These are phyloP conservation scores for Schizopora paradoxa DNA, from an alignment of 1,284 basidiomycete genomes.

Conservation along the genomic window DNA sequence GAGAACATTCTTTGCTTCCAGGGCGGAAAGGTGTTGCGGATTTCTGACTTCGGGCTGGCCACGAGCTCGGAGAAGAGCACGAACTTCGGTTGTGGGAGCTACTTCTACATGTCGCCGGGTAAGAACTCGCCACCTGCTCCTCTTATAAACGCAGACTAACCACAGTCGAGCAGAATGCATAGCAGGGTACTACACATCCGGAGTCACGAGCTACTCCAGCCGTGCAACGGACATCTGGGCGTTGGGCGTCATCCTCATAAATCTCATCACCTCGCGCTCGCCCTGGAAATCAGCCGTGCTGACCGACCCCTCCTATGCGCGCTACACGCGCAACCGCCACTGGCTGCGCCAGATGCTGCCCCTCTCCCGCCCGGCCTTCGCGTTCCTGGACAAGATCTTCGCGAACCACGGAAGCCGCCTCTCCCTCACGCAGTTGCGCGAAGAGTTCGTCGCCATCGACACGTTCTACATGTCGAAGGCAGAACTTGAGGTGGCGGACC, in stretches of 20 bases:
- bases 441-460: constrained; percentile 22
- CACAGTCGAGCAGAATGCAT: constrained; percentile 44
- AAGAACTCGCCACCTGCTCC: constrained; percentile 19
- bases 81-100: constrained; percentile 48
- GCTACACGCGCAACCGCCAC: constrained; percentile 42
- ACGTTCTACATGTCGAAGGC: constrained; percentile 22
- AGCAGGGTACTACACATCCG: constrained; percentile 32
- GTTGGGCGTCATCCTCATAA: constrained; percentile 63
- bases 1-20: constrained; percentile 63
- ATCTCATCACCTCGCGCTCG: constrained; percentile 60
- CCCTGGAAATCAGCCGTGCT: constrained; percentile 62
- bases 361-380: constrained; percentile 36
- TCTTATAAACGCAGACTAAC: neutral
- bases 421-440: constrained; percentile 24
- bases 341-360: constrained; percentile 46
- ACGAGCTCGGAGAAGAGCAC: constrained; percentile 43
- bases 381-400: constrained; percentile 31
- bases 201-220: constrained; percentile 41
- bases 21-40: constrained; percentile 41
- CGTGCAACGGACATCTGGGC: constrained; percentile 64
- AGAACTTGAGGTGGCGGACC: constrained; percentile 5
- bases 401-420: constrained; percentile 24
- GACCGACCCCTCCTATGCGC: constrained; percentile 51
- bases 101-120: constrained; percentile 63
- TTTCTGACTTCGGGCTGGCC: constrained; percentile 66